Evolutionary conservation across 495 filamentous ascomycete genomes (phyloP).

Genomic region (Xylaria telfairii): DNA sequence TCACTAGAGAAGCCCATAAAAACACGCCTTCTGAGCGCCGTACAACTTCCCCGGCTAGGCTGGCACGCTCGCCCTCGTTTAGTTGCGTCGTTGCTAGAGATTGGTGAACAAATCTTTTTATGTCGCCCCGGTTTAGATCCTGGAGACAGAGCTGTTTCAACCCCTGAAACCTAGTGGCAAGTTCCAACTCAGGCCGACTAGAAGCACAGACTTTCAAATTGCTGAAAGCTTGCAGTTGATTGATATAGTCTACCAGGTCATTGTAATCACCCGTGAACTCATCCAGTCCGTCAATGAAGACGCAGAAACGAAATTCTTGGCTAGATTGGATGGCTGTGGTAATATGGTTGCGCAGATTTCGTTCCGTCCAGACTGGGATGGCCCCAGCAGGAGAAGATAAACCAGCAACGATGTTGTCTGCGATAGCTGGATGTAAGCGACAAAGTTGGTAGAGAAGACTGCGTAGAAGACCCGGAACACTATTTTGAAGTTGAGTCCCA

Average conservation of each 20-base stretch:
- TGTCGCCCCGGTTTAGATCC: slow-evolving; percentile 5
- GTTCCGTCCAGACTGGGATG: not conserved
- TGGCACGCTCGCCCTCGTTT: not conserved
- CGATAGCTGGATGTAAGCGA: not conserved
- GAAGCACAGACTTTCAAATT: slow-evolving; percentile 2
- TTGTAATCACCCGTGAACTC: not conserved
- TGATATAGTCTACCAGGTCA: slow-evolving; percentile 3
- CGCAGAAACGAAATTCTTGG: not conserved
- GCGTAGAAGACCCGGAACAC: slow-evolving; percentile 22
- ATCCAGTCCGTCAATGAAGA: slow-evolving; percentile 17
- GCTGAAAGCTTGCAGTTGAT: not conserved
- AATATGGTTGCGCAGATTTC: not conserved
- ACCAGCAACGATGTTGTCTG: not conserved
- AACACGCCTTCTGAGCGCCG: slow-evolving; percentile 2
- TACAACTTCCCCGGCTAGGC: not conserved
- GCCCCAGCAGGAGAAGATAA: not conserved
- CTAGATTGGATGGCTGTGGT: not conserved
- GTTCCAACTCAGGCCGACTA: slow-evolving; percentile 7
- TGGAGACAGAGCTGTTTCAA: slow-evolving; percentile 18
- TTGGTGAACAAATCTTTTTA: not conserved
- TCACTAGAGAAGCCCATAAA: slow-evolving; percentile 11
- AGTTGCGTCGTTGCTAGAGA: not conserved
- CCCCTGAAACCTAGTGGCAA: not conserved
- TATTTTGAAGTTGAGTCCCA: slow-evolving; percentile 42
- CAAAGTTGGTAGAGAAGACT: slow-evolving; percentile 14